Conservation (phyloP, 2,329 filamentous ascomycete species). For the Furcasterigmium sp. region DNA sequence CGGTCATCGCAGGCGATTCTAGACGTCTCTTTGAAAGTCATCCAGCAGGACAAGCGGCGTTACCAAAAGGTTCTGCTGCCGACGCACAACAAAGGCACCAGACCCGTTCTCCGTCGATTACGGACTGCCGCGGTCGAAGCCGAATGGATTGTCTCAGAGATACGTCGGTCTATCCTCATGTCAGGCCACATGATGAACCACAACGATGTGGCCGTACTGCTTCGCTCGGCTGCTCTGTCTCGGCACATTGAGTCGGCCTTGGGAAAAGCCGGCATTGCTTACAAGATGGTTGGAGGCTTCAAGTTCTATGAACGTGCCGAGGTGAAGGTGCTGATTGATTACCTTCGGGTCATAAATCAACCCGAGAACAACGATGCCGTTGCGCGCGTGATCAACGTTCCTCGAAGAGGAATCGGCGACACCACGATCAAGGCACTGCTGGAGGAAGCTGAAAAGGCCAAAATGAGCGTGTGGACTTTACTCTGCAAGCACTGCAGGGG, state of each 20-base stretch:
- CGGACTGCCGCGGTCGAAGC: slow-evolving; percentile 69
- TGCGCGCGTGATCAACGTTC: slow-evolving; percentile 77
- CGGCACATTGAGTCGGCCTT: slow-evolving; percentile 80
- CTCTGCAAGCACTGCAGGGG: slow-evolving; percentile 52
- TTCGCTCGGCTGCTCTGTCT: slow-evolving; percentile 80
- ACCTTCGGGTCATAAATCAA: slow-evolving; percentile 78
- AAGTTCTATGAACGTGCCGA: slow-evolving; percentile 91
- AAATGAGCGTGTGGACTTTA: slow-evolving; percentile 71
- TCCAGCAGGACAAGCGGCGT: slow-evolving; percentile 79
- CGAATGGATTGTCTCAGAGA: slow-evolving; percentile 82
- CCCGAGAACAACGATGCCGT: slow-evolving; percentile 85
- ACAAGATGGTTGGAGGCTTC: slow-evolving; percentile 85
- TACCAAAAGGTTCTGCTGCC: slow-evolving; percentile 76
- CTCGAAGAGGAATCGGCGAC: slow-evolving; percentile 75
- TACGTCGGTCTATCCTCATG: slow-evolving; percentile 64
- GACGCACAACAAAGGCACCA: slow-evolving; percentile 73
- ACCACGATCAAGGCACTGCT: slow-evolving; percentile 68
- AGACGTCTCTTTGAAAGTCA: slow-evolving; percentile 73
- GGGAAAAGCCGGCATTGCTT: slow-evolving; percentile 75
- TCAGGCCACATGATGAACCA: slow-evolving; percentile 68
- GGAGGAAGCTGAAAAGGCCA: slow-evolving; percentile 68
- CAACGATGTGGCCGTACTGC: slow-evolving; percentile 77
- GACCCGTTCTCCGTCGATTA: slow-evolving; percentile 74
- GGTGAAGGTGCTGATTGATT: slow-evolving; percentile 82
- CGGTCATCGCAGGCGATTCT: slow-evolving; percentile 84